Evolutionary conservation across 441 rosid genomes (phyloP), one percentile per base, ranked within the genome.

Genomic region (Viola pubescens): DNA sequence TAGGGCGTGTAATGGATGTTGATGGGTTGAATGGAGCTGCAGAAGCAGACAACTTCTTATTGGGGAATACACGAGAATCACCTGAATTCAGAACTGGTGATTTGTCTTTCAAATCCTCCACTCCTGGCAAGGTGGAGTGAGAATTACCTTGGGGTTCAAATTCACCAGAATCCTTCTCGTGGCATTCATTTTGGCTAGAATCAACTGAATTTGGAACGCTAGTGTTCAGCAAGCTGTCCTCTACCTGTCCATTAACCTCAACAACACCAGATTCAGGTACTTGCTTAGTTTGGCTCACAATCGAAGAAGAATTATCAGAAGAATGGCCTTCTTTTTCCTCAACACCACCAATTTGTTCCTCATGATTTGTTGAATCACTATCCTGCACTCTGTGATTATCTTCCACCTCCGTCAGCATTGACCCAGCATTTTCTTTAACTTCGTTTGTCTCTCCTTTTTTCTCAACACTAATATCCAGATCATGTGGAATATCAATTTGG

Each of bases 11-110:
- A 64, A 82, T 65, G 26, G 79, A 67, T 59, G 84, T 77, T 48
- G 95, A 79, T 54, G 98, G 98, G 73, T 84, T 89, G 65, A 89
- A 89, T 51, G 98, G 98, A 58, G 83, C 91, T 53, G 98, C 98
- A 38, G 97, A 92, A 53, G 98, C 98, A 50, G 98, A 92, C 66
- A 92, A 72, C 76, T 89, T 92, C 75, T 79, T 87, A 71, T 77
- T 83, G 50, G 86, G 81, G 61, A 82, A 59, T 63, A 73, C 87
- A 61, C 68, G 73, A 42, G 70, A 63, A 52, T 81, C 88, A 58
- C 79, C 77, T 13, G 78, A 72, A 70, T 68, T 79, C n/a, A 72
- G 53, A 61, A 60, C 63, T 60, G 71, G 58, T 51, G 74, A 63
- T 74, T 79, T 85, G 58, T 82, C 95, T 80, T 79, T 89, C 75